Base-by-base conservation (phyloP, 345 rosid genomes). In the Hibiscus syriacus region DNA sequence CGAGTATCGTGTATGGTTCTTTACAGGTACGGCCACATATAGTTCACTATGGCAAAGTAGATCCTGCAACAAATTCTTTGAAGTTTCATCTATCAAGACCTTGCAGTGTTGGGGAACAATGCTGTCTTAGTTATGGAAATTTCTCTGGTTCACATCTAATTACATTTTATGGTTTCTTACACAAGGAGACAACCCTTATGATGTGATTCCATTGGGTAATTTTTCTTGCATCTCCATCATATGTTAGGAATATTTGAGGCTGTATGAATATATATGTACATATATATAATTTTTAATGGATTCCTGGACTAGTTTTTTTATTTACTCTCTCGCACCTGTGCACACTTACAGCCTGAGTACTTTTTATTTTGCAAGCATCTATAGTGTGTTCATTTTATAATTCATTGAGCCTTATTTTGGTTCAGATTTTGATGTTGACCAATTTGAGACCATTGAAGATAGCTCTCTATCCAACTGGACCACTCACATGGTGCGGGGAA, bases 401-500 rank as follows among this genome's bases (percentile, higher is more conserved):
- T 57, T n/a, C 22, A 36, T 68, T 41, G 29, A 30, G 63, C 61
- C 67, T 23, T 73, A 56, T 59, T 43, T 49, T 73, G 70, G n/a
- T 78, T 79, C 81, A 90, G 97, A 93, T 81, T 78, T 93, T 73
- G 96, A 84, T 80, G 81, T 59, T 78, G 78, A 75, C 14, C 71
- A 71, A 49, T 70, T 52, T 57, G 87, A 74, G 69, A 55, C 70
- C 30, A 43, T 55, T 32, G 86, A 82, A 67, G 82, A 62, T 5
- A 30, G 78, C 54, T 54, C 80, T 11, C 52, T 60, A 39, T 77
- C 75, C 54, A 74, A 72, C 54, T 79, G 88, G 88, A 81, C 80
- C 67, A 60, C 82, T 74, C 96, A 94, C 82, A 91, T 91, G 99
- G 84, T 94, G 58, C 86, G 97, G 38, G 97, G 92, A 60, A 94